Evolutionary conservation across 192 early-diverging fungal species (phyloP), one percentile per base, ranked within the genome.

Genomic region (Coemansia sp.): DNA sequence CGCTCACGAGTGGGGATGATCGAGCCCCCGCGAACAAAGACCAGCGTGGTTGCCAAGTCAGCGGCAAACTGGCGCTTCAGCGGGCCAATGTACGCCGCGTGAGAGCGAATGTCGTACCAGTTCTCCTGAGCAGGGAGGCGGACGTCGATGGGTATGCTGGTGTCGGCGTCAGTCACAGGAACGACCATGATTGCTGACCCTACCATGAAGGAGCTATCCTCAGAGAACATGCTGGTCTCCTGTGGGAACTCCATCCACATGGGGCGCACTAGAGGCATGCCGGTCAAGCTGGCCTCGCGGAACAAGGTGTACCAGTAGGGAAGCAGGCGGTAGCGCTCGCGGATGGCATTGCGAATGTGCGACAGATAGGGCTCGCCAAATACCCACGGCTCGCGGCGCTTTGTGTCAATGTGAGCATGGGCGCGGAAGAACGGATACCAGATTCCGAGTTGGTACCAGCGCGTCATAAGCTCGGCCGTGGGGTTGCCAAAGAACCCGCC

Each of bases 401-500:
- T 96, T 24, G 95, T 94, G 78, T 98, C 95, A 59, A 98, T 92
- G 74, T 99, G 95, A 3, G 97, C 94, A 74, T 99, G 97, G 3
- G 88, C 97, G 28, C 97, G 89, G 88, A 97, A 94, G 79, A 99
- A 99, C 10, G 97, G 97, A 63, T 98, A 94, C 80, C 92, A 95
- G 33, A 90, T 88, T 9, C 87, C 97, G 11, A 90, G 84, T 83
- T 99, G 97, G 77, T 97, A 99, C 97, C 97, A 99, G n/a, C 97
- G 90, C 13, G 89, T 78, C 59, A 97, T 81, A n/a, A 99, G 81
- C 61, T 95, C 90, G 1, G 90, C 63, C 3, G 92, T 88, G 31
- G 95, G 94, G 75, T 99, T 96, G 18, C 90, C 92, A 84, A 99
- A 99, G 79, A 99, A 99, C 14, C 97, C 94, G 34, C 95, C 94